Base-by-base conservation (phyloP, 2,329 filamentous ascomycete genomes). In the Aurifilum marmelostoma region DNA sequence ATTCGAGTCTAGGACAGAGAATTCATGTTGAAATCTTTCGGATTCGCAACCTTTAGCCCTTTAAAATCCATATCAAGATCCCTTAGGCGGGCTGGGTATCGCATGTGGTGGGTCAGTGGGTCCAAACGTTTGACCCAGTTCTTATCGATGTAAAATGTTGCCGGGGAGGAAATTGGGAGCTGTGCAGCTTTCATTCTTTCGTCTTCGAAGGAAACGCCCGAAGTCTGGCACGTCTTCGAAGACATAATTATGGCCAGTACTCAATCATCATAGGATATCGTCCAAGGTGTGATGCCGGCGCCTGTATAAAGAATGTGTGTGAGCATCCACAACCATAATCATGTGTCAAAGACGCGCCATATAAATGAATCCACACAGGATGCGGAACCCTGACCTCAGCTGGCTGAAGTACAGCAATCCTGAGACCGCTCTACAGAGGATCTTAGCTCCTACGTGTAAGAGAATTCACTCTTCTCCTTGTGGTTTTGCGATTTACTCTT, bases 101-200 rank as follows among this genome's bases (percentile, higher is more conserved):
- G 58, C 67, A 71, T 63, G n/a, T 43, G 24, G 70, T 37, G 24
- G 66, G 60, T 56, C 52, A 68, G 66, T 50, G 39, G 59, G 68
- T 67, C 63, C 63, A 29, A 24, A 16, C 9, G 29, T n/a, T 65
- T 41, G 47, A 1, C 47, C 62, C n/a, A n/a, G n/a, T n/a, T n/a
- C n/a, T n/a, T n/a, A n/a, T n/a, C n/a, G n/a, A n/a, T n/a, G n/a
- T n/a, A n/a, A n/a, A n/a, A n/a, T n/a, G n/a, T n/a, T n/a, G n/a
- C n/a, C n/a, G n/a, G n/a, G 21, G 9, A 50, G 9, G 37, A 11
- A 39, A 39, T 11, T 39, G 37, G 11, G 12, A 39, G 37, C 37
- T 39, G 37, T 2, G 37, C 37, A 9, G 34, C n/a, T n/a, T n/a
- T n/a, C n/a, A n/a, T n/a, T n/a, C n/a, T n/a, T n/a, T n/a, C n/a